A percentile compares a stretch with the other conserved stretches of the same genome.
These are phyloP conservation scores for Starmerella sirachaensis DNA, from an alignment of 805 yeast species.

Conservation along the genomic window DNA sequence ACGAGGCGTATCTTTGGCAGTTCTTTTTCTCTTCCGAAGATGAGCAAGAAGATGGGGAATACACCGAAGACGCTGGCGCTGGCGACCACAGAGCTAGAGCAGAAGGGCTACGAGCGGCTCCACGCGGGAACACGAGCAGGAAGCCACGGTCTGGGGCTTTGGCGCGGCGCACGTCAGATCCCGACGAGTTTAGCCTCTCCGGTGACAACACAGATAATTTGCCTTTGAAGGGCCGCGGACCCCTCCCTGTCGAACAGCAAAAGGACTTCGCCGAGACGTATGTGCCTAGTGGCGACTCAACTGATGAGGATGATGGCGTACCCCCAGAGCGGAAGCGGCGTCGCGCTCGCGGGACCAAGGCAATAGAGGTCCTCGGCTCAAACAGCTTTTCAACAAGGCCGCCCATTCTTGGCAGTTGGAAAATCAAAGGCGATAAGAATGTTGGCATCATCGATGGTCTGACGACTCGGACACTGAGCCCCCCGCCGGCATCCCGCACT, in stretches of 20 bases:
- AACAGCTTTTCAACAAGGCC: conserved; percentile 78
- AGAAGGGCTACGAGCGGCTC: too few species aligned
- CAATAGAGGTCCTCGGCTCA: conserved; percentile 86
- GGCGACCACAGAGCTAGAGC: too few species aligned
- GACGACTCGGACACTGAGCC: conserved; percentile 69
- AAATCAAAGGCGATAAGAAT: conserved; percentile 51
- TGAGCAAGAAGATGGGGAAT: conserved; percentile 24
- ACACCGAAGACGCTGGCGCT: not conserved
- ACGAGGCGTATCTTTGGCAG: conserved; percentile 63
- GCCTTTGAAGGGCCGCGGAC: conserved; percentile 17
- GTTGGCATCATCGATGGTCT: conserved; percentile 92
- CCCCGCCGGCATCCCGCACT: conserved; percentile 27
- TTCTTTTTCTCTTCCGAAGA: conserved; percentile 48
- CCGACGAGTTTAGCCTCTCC: too few species aligned
- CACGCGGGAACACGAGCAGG: too few species aligned
- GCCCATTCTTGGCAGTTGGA: conserved; percentile 86
- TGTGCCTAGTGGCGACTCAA: conserved; percentile 63
- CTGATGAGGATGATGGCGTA: conserved; percentile 80
- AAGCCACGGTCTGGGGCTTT: too few species aligned
- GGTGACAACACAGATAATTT: too few species aligned
- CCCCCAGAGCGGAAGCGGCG: conserved; percentile 46
- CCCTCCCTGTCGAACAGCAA: conserved; percentile 7
- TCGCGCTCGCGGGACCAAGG: conserved; percentile 56
- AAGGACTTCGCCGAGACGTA: conserved; percentile 2
- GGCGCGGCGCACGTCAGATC: too few species aligned